Evolutionary conservation across 345 rosid genomes (phyloP), one percentile per base, ranked within the genome.

Genomic region (Mallotus nudiflorus): DNA sequence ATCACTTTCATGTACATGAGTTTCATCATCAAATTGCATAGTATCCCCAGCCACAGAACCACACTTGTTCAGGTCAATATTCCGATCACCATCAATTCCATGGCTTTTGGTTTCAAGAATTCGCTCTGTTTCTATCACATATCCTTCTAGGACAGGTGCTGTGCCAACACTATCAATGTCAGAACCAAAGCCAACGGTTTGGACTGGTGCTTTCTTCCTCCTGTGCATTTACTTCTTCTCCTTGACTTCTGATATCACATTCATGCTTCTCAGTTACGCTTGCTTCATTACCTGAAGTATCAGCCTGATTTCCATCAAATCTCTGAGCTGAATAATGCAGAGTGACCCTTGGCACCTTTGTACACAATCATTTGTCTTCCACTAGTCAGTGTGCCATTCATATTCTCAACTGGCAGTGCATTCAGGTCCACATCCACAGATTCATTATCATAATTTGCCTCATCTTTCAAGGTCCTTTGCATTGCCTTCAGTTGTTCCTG

Each of bases 401-500:
- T 40, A 25, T 66, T 71, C 69, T 78, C 79, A 39, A 50, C 31
- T 10, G 73, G 64, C 59, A 69, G 65, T 65, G 71, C 82, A 83
- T 82, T 84, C 56, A 84, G 73, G 74, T 92, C 96, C 62, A 85
- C 65, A 76, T 92, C 98, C 31, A 73, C 75, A 31, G 96, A 92
- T 6, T 81, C 86, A 75, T 85, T 89, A 70, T 90, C 98, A 66
- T 79, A 89, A 78, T 89, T 90, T 52, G 92, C 99, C 82, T 90
- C 97, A 68, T 89, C 98, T 84, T 92, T 98, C 67, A 90, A 77
- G 60, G 97, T 92, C 88, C 77, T 87, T 79, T 84, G 92, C 99
- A 95, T 92, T 12, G 93, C 82, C 85, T 92, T 92, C 65, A 95
- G 82, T 73, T 95, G 97, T 75, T 95, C 97, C 85, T 95, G 99